phyloP scores from a whole-genome alignment of 2,329 filamentous ascomycete genomes.

The Apiospora arundinis region DNA sequence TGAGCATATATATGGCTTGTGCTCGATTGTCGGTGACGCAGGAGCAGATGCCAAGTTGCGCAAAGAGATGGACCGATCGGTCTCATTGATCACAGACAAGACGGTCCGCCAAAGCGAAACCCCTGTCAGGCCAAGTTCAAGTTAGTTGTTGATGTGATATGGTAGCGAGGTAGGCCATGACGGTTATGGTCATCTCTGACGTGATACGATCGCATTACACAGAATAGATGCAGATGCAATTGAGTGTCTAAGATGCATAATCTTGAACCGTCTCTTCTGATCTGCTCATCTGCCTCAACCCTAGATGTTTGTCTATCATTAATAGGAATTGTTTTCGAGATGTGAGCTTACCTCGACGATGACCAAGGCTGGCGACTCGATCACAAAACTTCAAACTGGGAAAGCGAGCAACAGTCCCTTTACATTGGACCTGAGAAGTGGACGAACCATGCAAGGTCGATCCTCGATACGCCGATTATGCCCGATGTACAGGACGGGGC shows the following conservation, averaged over 20 bases:
- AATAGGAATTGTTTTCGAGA: background rate
- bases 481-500: background rate
- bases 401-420: background rate
- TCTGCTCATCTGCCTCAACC: background rate
- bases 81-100: background rate
- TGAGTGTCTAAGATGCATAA: background rate
- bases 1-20: background rate
- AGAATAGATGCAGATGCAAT: background rate
- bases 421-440: background rate
- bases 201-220: background rate
- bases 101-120: slow-evolving; percentile 13
- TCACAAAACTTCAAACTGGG: background rate
- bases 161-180: background rate
- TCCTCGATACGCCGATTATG: background rate
- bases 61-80: background rate
- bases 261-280: background rate
- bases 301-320: too few relatives aligned
- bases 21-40: background rate
- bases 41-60: background rate
- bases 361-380: background rate
- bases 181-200: background rate
- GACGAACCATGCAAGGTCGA: slow-evolving; percentile 18
- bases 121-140: slow-evolving; percentile 1
- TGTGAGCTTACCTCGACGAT: background rate
- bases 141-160: background rate